Percentiles rank a stretch among this genome's conserved stretches.
Evolutionary conservation across 208 protist genomes (phyloP).

Genomic region (Trypanosoma avium): DNA sequence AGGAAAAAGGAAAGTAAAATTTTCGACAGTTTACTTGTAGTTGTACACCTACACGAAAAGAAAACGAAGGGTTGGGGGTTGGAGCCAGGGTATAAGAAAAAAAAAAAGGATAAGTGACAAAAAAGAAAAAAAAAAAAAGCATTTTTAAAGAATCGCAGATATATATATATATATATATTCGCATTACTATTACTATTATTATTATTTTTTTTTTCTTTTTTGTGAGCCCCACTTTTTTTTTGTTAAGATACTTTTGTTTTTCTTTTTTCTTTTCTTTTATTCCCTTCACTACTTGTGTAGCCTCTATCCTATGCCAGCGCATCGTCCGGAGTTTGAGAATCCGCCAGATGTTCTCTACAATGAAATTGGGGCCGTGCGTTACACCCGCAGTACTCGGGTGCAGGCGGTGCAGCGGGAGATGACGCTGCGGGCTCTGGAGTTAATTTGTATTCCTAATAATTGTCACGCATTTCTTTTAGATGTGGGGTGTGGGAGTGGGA

Average conservation of each 20-base stretch:
- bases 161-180: slow-evolving; percentile 21
- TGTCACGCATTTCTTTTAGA: slow-evolving; percentile 93
- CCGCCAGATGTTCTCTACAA: slow-evolving; percentile 97
- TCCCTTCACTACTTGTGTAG: neutral
- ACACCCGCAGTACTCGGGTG: slow-evolving; percentile 95
- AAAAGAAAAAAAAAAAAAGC: neutral
- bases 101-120: neutral
- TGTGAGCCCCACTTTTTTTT: slow-evolving; percentile 24
- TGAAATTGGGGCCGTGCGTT: slow-evolving; percentile 92
- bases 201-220: slow-evolving; percentile 5
- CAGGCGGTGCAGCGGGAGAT: slow-evolving; percentile 97
- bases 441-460: slow-evolving; percentile 87
- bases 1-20: too few relatives aligned
- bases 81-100: neutral
- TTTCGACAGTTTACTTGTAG: too few relatives aligned
- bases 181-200: neutral
- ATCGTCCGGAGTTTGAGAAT: slow-evolving; percentile 91
- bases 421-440: slow-evolving; percentile 97
- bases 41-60: too few relatives aligned
- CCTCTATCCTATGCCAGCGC: slow-evolving; percentile 47
- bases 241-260: slow-evolving; percentile 4
- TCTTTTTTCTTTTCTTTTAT: slow-evolving; percentile 9
- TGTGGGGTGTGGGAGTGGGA: slow-evolving; percentile 98
- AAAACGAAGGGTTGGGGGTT: too few relatives aligned
- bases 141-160: neutral